Evolutionary conservation across 179 eudicot species (phyloP).

Genomic region (Nepenthes alata): DNA sequence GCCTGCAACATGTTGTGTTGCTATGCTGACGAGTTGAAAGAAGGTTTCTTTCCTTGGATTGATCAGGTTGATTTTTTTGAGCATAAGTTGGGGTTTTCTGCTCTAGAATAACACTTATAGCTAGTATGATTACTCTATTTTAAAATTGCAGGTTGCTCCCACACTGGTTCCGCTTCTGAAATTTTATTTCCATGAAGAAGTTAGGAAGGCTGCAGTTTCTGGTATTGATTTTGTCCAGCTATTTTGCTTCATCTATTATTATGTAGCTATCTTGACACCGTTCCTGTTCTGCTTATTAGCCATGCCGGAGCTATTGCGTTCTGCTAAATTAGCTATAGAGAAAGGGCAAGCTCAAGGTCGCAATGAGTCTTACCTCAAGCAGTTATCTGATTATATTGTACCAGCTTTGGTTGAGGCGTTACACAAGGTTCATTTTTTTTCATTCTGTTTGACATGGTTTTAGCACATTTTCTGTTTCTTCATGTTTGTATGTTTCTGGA

Average conservation of each 20-base stretch:
- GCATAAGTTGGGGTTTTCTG: background rate
- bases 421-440: conserved; percentile 5
- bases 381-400: conserved; percentile 10
- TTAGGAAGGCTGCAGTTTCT: conserved; percentile 15
- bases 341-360: conserved; percentile 11
- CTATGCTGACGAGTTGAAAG: conserved; percentile 18
- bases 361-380: conserved; percentile 8
- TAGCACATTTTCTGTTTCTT: background rate
- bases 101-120: background rate
- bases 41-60: conserved; percentile 13
- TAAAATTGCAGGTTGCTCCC: conserved; percentile 12
- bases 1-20: conserved; percentile 17
- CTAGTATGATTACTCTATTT: background rate
- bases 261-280: background rate
- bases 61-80: conserved; percentile 6
- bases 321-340: conserved; percentile 12
- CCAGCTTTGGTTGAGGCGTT: conserved; percentile 17
- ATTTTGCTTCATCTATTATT: background rate
- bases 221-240: background rate
- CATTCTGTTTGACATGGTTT: background rate
- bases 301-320: conserved; percentile 13
- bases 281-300: conserved; percentile 7
- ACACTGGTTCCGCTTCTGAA: conserved; percentile 19
- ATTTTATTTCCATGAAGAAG: conserved; percentile 15
- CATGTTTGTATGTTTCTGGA: background rate